phyloP scores from a whole-genome alignment of 164 flowering plant genomes.

The Platanus orientalis region DNA sequence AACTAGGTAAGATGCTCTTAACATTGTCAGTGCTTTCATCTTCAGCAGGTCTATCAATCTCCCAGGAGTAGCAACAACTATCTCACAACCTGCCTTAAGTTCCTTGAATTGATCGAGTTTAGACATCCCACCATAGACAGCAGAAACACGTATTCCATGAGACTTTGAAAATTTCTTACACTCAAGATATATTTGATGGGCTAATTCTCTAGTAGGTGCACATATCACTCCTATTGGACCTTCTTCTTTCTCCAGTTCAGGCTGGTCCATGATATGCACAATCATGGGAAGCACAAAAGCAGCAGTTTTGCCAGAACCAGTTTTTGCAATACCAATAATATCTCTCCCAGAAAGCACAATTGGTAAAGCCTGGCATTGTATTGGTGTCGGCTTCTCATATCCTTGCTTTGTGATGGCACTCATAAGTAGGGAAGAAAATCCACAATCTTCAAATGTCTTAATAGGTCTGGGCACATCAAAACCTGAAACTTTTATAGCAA shows the following conservation, averaged over 20 bases:
- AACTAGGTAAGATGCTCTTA: slow-evolving; percentile 84
- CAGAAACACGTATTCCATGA: slow-evolving; percentile 70
- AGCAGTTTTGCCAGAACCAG: slow-evolving; percentile 94
- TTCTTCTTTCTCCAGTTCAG: slow-evolving; percentile 79
- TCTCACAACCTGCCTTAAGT: slow-evolving; percentile 83
- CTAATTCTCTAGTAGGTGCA: slow-evolving; percentile 99
- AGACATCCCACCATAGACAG: slow-evolving; percentile 96
- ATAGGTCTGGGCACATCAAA: slow-evolving; percentile 92
- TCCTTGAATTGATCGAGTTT: slow-evolving; percentile 98
- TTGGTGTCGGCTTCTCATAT: slow-evolving; percentile 91
- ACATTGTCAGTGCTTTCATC: slow-evolving; percentile 82
- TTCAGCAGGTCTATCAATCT: slow-evolving; percentile 94
- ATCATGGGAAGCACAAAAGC: slow-evolving; percentile 97
- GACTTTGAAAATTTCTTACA: slow-evolving; percentile 79
- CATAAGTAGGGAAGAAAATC: slow-evolving; percentile 66
- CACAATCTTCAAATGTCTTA: slow-evolving; percentile 86
- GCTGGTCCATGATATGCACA: slow-evolving; percentile 98
- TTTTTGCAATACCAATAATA: slow-evolving; percentile 93
- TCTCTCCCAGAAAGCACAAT: slow-evolving; percentile 96
- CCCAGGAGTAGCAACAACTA: slow-evolving; percentile 97
- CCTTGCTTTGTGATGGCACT: slow-evolving; percentile 77
- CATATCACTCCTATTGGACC: slow-evolving; percentile 94
- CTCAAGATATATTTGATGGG: slow-evolving; percentile 91
- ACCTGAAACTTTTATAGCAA: slow-evolving; percentile 89
- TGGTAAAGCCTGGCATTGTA: slow-evolving; percentile 93